Base-by-base conservation (phyloP, 345 rosid genomes). In the Brassica napus region DNA sequence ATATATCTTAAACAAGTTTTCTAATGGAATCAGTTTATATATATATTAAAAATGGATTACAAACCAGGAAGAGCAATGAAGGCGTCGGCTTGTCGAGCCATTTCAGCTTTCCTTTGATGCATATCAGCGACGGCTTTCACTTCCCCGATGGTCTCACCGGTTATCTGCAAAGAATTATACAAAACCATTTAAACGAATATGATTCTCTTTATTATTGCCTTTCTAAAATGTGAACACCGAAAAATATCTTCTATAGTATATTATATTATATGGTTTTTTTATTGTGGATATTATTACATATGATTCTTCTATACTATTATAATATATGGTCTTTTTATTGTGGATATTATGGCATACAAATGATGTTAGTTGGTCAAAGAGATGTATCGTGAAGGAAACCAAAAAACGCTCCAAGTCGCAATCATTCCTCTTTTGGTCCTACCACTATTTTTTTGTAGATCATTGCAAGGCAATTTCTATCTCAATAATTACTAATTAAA, bases 71-170 rank as follows among this genome's bases (percentile, higher is more conserved):
- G 93, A 1, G 97, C 98, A 37, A 94, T 90, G 82, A 94, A 94
- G 15, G 97, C 98, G 44, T 94, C 95, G 2, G 97, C 98, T 83
- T 89, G 94, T 39, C 97, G 94, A 39, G 95, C 90, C 98, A 92
- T 92, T 82, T 92, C 97, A 0, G 97, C 97, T 86, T 94, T 94
- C 74, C 98, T 85, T 83, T 94, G 95, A 79, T 94, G 97, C 97
- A 94, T 92, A 82, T 87, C 88, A 11, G 97, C 90, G 0, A 94
- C 98, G 5, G 98, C 89, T 83, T 85, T 87, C n/a, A 89, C 91
- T 83, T 92, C 98, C 39, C 98, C 98, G 35, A 92, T 91, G 5
- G 92, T 72, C 70, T 91, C 88, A 30, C 97, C 97, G 1, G 93
- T 90, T 79, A 94, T 79, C 98, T 94, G 82, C 62, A 77, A 61